Percentiles rank a stretch among this genome's conserved stretches.
Evolutionary conservation across 257 asterid genomes (phyloP).

Genomic region (Phtheirospermum japonicum): DNA sequence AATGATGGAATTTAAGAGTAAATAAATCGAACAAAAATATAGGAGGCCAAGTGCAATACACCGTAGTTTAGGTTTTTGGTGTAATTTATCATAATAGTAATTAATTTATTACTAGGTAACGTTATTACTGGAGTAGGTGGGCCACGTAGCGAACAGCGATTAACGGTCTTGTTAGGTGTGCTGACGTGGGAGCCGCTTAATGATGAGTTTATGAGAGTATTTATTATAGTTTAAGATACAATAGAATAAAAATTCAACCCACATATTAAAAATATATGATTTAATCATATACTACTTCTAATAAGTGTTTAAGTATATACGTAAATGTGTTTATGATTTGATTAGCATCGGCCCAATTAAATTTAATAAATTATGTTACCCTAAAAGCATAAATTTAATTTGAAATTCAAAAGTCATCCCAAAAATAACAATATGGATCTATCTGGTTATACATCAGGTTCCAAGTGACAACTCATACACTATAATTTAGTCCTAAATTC

Average conservation of each 20-base stretch:
- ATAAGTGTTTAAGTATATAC: too few species aligned
- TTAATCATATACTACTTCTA: too few species aligned
- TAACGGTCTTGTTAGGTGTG: constrained; percentile 31
- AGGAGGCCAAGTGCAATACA: too few species aligned
- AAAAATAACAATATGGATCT: neutral
- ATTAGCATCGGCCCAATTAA: neutral
- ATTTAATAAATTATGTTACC: neutral
- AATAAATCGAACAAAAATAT: too few species aligned
- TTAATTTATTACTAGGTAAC: neutral
- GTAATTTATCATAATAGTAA: too few species aligned
- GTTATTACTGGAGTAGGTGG: constrained; percentile 26
- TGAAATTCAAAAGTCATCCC: neutral
- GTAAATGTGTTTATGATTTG: neutral
- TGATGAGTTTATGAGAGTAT: too few species aligned
- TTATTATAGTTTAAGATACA: too few species aligned
- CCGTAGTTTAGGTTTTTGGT: too few species aligned
- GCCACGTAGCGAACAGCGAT: constrained; percentile 24
- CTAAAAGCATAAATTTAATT: neutral
- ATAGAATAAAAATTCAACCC: too few species aligned
- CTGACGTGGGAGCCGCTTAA: constrained; percentile 23
- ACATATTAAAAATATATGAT: neutral
- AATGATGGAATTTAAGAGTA: too few species aligned
- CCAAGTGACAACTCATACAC: constrained; percentile 17
- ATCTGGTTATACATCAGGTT: too few species aligned
- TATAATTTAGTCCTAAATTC: neutral